These are phyloP conservation scores for Colletotrichum spinosum DNA, from an alignment of 2,329 filamentous ascomycete species.

Conservation along the genomic window DNA sequence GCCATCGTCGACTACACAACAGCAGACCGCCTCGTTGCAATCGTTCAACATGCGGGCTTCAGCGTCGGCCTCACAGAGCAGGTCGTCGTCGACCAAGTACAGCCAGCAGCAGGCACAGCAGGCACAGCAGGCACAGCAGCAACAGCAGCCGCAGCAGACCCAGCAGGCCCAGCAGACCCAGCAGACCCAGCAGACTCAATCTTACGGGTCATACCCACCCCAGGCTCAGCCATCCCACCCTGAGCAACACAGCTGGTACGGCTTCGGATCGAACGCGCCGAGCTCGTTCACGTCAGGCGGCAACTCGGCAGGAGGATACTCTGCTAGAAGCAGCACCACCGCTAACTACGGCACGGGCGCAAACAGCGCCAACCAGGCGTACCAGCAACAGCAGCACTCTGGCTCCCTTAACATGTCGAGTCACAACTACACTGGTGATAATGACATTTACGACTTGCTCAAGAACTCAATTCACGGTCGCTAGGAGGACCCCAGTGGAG, in stretches of 20 bases:
- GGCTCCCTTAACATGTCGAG: conserved; percentile 15
- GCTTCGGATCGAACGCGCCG: conserved; percentile 13
- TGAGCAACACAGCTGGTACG: conserved; percentile 35
- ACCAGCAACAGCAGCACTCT: conserved; percentile 34
- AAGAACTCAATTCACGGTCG: conserved; percentile 28
- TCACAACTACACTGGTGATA: conserved; percentile 20
- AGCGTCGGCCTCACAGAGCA: conserved; percentile 5
- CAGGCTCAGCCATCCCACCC: conserved; percentile 24
- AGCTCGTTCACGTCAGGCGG: conserved; percentile 20
- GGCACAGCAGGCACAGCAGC: conserved; percentile 13
- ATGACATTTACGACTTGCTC: conserved; percentile 32
- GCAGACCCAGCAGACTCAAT: conserved; percentile 7
- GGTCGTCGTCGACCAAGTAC: conserved; percentile 6
- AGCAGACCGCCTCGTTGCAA: conserved; percentile 42
- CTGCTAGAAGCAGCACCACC: conserved; percentile 9
- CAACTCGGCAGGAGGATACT: conserved; percentile 17
- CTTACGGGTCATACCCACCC: conserved; percentile 15
- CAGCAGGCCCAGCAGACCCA: conserved; percentile 22
- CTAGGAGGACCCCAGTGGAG: background rate
- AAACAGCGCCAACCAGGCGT: conserved; percentile 11
- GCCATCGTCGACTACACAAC: conserved; percentile 39
- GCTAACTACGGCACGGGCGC: conserved; percentile 12
- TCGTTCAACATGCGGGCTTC: conserved; percentile 41
- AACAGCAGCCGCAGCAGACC: conserved; percentile 22
- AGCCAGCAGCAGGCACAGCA: conserved; percentile 17